A percentile compares a stretch with the other conserved stretches of the same genome.
phyloP scores from a whole-genome alignment of 345 rosid species.

The Ailanthus altissimus region DNA sequence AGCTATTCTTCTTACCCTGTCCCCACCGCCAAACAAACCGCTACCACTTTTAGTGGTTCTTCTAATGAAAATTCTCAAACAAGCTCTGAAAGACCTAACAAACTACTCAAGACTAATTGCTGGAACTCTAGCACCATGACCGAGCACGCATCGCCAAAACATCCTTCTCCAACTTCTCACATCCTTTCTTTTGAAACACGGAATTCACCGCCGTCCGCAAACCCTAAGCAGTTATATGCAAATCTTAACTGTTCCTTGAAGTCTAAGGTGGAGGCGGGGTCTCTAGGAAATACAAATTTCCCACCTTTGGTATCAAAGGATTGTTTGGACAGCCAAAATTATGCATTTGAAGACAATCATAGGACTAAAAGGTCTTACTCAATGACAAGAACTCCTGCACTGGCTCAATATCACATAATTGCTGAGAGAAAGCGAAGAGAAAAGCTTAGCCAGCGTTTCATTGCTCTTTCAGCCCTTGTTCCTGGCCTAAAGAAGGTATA shows the following conservation, averaged over 20 bases:
- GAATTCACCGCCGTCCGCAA: background rate
- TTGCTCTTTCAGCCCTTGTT: conserved; percentile 55
- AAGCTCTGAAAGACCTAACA: conserved; percentile 25
- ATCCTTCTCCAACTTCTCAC: conserved; percentile 28
- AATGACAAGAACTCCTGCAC: conserved; percentile 27
- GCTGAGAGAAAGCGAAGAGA: conserved; percentile 60
- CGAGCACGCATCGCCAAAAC: conserved; percentile 11
- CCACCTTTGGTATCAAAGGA: conserved; percentile 5
- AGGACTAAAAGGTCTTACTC: conserved; percentile 20
- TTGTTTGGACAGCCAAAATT: conserved; percentile 21
- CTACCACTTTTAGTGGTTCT: conserved; percentile 18
- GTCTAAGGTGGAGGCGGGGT: conserved; percentile 35
- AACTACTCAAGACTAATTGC: conserved; percentile 33
- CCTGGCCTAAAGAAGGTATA: conserved; percentile 60
- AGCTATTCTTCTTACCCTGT: conserved; percentile 33
- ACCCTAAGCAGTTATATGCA: conserved; percentile 21
- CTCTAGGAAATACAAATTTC: conserved; percentile 12
- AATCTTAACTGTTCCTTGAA: background rate
- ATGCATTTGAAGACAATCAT: conserved; percentile 11
- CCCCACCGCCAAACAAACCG: conserved; percentile 17
- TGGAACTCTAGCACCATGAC: conserved; percentile 32
- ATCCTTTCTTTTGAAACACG: conserved; percentile 34
- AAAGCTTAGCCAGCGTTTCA: conserved; percentile 53
- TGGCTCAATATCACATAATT: conserved; percentile 50
- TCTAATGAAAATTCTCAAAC: conserved; percentile 27